A percentile compares a stretch with the other conserved stretches of the same genome.
phyloP scores from a whole-genome alignment of 768 basidiomycete species.

The Sutorius australiensis region DNA sequence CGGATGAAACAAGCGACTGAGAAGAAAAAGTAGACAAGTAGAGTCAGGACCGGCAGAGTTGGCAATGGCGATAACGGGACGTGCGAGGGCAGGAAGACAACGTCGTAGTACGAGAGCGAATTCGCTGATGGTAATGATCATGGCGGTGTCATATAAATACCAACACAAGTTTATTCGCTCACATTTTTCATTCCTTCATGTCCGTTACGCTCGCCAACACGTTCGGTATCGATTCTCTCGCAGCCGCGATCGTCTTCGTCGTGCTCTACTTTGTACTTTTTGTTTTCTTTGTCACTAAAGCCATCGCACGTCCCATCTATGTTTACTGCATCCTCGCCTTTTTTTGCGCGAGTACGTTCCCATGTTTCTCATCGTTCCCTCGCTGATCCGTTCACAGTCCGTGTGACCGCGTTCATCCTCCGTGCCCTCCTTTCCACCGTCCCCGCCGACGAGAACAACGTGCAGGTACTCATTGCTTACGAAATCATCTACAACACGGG shows the following conservation, averaged over 20 bases:
- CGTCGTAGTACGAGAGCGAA: conserved; percentile 43
- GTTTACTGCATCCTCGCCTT: conserved; percentile 20
- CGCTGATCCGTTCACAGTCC: conserved; percentile 6
- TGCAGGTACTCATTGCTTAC: conserved; percentile 26
- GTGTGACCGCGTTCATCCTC: conserved; percentile 16
- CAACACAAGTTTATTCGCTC: no score
- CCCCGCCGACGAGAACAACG: conserved; percentile 17
- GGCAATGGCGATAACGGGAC: conserved; percentile 46
- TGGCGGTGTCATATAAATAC: no score
- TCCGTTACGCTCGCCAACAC: conserved; percentile 12
- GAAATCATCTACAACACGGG: conserved; percentile 33
- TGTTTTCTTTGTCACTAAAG: conserved; percentile 9
- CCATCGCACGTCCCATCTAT: conserved; percentile 17
- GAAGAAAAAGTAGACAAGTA: conserved; percentile 68
- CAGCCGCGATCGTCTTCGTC: conserved; percentile 27
- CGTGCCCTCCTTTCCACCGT: conserved; percentile 16
- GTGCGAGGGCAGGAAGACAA: conserved; percentile 4
- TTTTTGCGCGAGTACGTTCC: conserved; percentile 27
- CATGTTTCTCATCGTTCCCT: no score
- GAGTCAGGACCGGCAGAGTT: conserved; percentile 86
- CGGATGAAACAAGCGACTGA: conserved; percentile 39
- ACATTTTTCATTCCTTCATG: conserved; percentile 3
- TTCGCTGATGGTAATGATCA: conserved; percentile 30
- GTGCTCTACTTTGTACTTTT: conserved; percentile 23
- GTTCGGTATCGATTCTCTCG: conserved; percentile 22